Conservation (phyloP, 345 rosid genomes). For the Eucalyptus marginata region DNA sequence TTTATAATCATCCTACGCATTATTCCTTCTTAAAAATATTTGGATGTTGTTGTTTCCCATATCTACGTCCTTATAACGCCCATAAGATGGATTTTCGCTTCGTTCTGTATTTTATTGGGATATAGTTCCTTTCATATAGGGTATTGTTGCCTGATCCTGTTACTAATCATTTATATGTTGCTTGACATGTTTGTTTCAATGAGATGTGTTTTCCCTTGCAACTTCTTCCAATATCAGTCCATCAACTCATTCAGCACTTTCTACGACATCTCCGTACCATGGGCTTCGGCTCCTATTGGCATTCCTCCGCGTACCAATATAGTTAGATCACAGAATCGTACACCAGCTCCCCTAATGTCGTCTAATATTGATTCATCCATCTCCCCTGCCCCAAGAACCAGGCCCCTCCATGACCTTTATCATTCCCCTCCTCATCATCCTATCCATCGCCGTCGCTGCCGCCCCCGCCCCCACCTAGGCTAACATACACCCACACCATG, state of each 20-base stretch:
- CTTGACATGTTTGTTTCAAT: neutral
- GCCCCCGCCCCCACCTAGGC: neutral
- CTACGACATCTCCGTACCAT: too few relatives aligned
- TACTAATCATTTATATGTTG: neutral
- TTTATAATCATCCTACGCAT: neutral
- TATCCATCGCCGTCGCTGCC: fast-evolving
- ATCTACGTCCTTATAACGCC: neutral
- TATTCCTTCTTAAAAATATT: neutral
- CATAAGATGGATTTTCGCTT: neutral
- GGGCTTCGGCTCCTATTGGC: neutral
- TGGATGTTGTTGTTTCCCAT: neutral
- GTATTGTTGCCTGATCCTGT: neutral
- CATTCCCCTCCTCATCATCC: neutral
- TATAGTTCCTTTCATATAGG: neutral
- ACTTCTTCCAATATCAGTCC: neutral
- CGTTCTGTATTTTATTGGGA: neutral
- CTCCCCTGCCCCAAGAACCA: neutral
- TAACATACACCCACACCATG: neutral
- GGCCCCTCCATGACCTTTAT: neutral
- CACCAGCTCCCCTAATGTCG: neutral
- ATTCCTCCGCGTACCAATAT: neutral
- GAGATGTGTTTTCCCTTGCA: neutral
- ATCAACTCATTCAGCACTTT: too few relatives aligned
- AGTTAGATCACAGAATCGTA: neutral
- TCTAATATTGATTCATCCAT: neutral